These are phyloP conservation scores for Pilobolus umbonatus DNA, from an alignment of 192 early-diverging fungal species.

Conservation along the genomic window DNA sequence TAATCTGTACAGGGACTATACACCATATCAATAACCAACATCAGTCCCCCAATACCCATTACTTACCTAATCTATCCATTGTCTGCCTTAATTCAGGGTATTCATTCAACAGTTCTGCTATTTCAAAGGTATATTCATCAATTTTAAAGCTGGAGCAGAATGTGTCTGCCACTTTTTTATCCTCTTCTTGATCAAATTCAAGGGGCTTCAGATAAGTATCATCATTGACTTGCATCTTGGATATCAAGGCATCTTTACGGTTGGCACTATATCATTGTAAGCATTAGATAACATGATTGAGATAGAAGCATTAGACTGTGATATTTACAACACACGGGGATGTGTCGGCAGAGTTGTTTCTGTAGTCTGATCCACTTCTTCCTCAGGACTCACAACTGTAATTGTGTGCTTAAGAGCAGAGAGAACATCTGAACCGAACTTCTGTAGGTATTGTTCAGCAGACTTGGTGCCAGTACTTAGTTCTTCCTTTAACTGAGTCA, in stretches of 20 bases:
- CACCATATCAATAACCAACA: neutral
- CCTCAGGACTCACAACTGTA: conserved; percentile 33
- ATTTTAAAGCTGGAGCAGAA: conserved; percentile 43
- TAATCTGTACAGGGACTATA: conserved; percentile 40
- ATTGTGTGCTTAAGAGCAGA: conserved; percentile 40
- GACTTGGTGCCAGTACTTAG: conserved; percentile 34
- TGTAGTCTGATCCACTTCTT: conserved; percentile 11
- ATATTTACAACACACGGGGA: conserved; percentile 18
- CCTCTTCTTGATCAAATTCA: conserved; percentile 11
- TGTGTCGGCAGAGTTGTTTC: conserved; percentile 14
- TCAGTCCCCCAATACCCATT: too few species aligned
- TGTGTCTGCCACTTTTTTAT: conserved; percentile 36
- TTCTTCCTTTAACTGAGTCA: conserved; percentile 25
- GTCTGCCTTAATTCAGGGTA: conserved; percentile 38
- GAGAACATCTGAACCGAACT: conserved; percentile 41
- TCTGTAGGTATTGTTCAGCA: conserved; percentile 49
- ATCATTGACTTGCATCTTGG: conserved; percentile 38
- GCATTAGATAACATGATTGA: neutral
- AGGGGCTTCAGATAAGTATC: conserved; percentile 28
- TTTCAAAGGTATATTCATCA: conserved; percentile 46
- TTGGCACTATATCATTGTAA: neutral
- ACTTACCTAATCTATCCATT: conserved; percentile 36
- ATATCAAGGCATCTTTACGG: conserved; percentile 42
- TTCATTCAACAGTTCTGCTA: conserved; percentile 36
- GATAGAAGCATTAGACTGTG: too few species aligned